Conservation (phyloP, 345 rosid species). For the Euphorbia pulcherrima region DNA sequence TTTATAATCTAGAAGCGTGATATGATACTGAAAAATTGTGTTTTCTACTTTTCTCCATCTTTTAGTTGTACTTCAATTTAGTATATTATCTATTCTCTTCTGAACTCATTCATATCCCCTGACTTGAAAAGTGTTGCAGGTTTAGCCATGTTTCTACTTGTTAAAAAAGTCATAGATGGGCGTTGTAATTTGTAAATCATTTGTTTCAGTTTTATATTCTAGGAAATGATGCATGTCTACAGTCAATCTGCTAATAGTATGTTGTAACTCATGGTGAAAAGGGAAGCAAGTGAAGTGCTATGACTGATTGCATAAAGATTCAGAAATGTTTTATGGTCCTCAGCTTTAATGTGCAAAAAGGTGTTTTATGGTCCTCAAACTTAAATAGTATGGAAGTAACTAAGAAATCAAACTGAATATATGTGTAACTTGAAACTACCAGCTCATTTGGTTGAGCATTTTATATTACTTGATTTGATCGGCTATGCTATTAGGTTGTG, state of each 20-base stretch:
- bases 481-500: background rate
- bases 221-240: background rate
- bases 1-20: background rate
- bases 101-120: background rate
- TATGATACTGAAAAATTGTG: background rate
- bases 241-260: background rate
- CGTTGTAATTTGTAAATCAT: background rate
- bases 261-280: background rate
- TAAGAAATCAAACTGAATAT: background rate
- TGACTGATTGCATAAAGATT: background rate
- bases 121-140: too few relatives aligned
- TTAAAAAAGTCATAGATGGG: too few relatives aligned
- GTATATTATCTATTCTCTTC: background rate
- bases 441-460: background rate
- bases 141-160: background rate
- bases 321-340: background rate
- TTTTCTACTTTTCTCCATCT: background rate
- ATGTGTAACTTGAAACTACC: background rate
- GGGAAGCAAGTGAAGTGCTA: background rate
- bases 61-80: background rate
- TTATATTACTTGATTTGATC: background rate
- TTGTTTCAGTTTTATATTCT: background rate
- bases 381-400: background rate
- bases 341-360: background rate
- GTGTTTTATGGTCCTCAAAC: background rate